Conservation (phyloP, 1,139 yeast genomes). For the Starmera stellimalicola region DNA sequence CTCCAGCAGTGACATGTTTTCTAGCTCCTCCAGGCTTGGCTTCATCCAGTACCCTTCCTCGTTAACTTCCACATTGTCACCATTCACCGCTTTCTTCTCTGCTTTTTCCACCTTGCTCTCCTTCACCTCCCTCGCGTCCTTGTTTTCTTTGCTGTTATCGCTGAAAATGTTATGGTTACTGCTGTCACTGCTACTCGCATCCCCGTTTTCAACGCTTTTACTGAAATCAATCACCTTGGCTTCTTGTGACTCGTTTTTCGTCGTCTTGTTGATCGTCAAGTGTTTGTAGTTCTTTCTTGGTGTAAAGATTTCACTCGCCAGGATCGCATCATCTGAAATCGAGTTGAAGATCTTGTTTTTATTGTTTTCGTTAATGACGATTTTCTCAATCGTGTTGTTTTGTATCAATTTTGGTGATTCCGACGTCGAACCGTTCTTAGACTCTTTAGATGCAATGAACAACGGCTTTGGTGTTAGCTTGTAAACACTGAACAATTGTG, state of each 20-base stretch:
- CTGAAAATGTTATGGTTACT: no score
- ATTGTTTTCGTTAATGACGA: constrained; percentile 9
- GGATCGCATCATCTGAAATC: constrained; percentile 56
- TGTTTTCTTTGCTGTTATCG: constrained; percentile 6
- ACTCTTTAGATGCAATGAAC: constrained; percentile 16
- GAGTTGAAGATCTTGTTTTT: constrained; percentile 21
- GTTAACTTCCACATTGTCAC: constrained; percentile 33
- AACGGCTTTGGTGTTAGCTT: constrained; percentile 36
- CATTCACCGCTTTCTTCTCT: not conserved
- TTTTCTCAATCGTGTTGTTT: constrained; percentile 16
- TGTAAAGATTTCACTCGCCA: constrained; percentile 64
- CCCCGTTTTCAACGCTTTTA: not conserved
- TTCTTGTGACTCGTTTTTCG: constrained; percentile 11
- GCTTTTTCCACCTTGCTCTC: not conserved
- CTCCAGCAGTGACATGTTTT: constrained; percentile 49
- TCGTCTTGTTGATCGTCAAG: constrained; percentile 42
- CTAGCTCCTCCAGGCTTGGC: constrained; percentile 61
- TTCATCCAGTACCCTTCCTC: constrained; percentile 83
- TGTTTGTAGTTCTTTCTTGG: constrained; percentile 52
- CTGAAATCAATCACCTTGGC: not conserved
- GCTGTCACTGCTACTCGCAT: no score
- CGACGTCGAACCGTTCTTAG: constrained; percentile 2
- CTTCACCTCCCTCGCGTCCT: not conserved
- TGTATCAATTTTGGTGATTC: constrained; percentile 21
- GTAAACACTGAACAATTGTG: constrained; percentile 52